Percentiles rank a stretch among this genome's conserved stretches.
Evolutionary conservation across 495 filamentous ascomycete genomes (phyloP).

Genomic region (Aspergillus conjunctus): DNA sequence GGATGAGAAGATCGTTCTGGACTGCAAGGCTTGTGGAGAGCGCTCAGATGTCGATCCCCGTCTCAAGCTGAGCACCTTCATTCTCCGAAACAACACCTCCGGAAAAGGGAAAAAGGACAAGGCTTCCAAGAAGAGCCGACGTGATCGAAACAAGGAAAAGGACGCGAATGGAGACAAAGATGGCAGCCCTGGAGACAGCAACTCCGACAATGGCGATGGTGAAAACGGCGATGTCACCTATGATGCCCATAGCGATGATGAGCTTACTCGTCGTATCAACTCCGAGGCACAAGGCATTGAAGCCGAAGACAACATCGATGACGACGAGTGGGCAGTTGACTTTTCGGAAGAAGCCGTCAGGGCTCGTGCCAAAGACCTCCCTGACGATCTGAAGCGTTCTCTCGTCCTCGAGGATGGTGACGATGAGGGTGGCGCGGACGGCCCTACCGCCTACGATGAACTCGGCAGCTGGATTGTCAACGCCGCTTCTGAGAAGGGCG

Average conservation of each 20-base stretch:
- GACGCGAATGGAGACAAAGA: constrained; percentile 65
- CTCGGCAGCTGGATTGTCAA: constrained; percentile 90
- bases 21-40: constrained; percentile 98
- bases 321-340: constrained; percentile 93
- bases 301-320: constrained; percentile 64
- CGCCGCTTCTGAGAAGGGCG: constrained; percentile 69
- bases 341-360: constrained; percentile 93
- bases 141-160: constrained; percentile 72
- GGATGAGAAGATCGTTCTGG: constrained; percentile 83
- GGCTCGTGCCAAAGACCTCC: constrained; percentile 87
- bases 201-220: constrained; percentile 61
- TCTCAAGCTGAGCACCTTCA: constrained; percentile 95
- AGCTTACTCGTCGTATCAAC: constrained; percentile 87
- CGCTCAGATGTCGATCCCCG: constrained; percentile 87
- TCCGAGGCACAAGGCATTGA: constrained; percentile 77
- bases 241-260: constrained; percentile 87
- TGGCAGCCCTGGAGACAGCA: constrained; percentile 73
- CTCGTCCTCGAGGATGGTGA: constrained; percentile 83
- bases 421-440: constrained; percentile 76
- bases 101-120: constrained; percentile 93
- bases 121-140: constrained; percentile 79
- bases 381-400: constrained; percentile 86
- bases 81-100: constrained; percentile 86
- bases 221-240: constrained; percentile 70
- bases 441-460: constrained; percentile 83